Percentiles rank a stretch among this genome's conserved stretches.
These are phyloP conservation scores for Nitzschia sp. DNA, from an alignment of 108 stramenopile species.

Conservation along the genomic window DNA sequence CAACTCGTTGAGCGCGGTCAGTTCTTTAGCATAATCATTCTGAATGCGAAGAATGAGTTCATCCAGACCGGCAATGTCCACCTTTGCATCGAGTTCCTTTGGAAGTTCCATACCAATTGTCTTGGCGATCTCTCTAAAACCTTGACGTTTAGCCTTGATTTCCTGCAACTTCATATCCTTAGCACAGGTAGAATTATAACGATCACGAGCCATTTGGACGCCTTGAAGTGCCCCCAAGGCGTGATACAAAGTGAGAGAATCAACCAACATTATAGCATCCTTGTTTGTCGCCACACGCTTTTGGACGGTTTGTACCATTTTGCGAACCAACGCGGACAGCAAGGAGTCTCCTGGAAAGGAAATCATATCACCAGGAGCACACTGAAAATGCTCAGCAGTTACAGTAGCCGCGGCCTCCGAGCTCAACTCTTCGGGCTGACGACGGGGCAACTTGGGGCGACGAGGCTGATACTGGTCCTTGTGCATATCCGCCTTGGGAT, in stretches of 20 bases:
- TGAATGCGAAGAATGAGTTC: constrained; percentile 52
- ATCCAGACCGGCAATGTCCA: constrained; percentile 60
- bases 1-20: constrained; percentile 31
- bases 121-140: constrained; percentile 47
- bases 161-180: constrained; percentile 13
- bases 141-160: constrained; percentile 52
- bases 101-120: constrained; percentile 46
- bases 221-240: constrained; percentile 63
- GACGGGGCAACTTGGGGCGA: not conserved
- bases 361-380: not conserved
- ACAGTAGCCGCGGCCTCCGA: not conserved
- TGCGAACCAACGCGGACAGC: constrained; percentile 47
- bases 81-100: not conserved
- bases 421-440: not conserved
- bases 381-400: not conserved
- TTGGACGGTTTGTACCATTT: constrained; percentile 60
- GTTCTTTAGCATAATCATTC: constrained; percentile 21
- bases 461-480: not conserved
- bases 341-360: not conserved
- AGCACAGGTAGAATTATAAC: constrained; percentile 50
- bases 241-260: constrained; percentile 48
- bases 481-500: not conserved
- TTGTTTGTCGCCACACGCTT: constrained; percentile 11
- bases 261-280: constrained; percentile 33
- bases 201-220: constrained; percentile 53